phyloP scores from a whole-genome alignment of 306 rosid genomes.

The Adenanthera pavonina region DNA sequence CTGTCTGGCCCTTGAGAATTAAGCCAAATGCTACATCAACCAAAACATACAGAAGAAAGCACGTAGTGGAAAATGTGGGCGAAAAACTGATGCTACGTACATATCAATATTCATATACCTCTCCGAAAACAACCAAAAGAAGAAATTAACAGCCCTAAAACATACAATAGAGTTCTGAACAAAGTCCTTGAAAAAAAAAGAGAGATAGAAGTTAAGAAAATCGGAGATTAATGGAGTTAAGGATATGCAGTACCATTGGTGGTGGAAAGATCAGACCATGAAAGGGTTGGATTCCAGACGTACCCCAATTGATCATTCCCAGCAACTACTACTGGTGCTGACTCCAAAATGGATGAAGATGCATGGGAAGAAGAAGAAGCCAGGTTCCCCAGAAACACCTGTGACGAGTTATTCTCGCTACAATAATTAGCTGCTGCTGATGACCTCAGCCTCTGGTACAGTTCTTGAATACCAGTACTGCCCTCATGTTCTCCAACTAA shows the following conservation, averaged over 20 bases:
- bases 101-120: slow-evolving; percentile 44
- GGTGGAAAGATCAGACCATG: slow-evolving; percentile 88
- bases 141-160: slow-evolving; percentile 36
- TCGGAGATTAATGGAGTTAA: slow-evolving; percentile 26
- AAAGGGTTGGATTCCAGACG: slow-evolving; percentile 72
- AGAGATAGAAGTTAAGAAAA: neutral
- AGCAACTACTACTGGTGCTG: slow-evolving; percentile 51
- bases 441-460: slow-evolving; percentile 77
- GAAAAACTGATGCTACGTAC: slow-evolving; percentile 42
- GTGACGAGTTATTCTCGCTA: slow-evolving; percentile 44
- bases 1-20: slow-evolving; percentile 41
- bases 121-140: slow-evolving; percentile 41
- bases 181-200: neutral
- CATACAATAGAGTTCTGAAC: slow-evolving; percentile 9
- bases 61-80: slow-evolving; percentile 5
- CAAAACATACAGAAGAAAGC: slow-evolving; percentile 33
- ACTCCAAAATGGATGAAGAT: slow-evolving; percentile 56
- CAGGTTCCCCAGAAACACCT: slow-evolving; percentile 55
- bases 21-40: slow-evolving; percentile 52
- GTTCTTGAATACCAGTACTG: slow-evolving; percentile 69
- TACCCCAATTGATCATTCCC: slow-evolving; percentile 72
- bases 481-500: slow-evolving; percentile 52
- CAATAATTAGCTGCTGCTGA: slow-evolving; percentile 52
- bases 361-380: slow-evolving; percentile 52
- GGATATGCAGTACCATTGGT: slow-evolving; percentile 79